A percentile compares a stretch with the other conserved stretches of the same genome.
Conservation (phyloP, 176 grass and related monocot genomes). For the Secale cereale region DNA sequence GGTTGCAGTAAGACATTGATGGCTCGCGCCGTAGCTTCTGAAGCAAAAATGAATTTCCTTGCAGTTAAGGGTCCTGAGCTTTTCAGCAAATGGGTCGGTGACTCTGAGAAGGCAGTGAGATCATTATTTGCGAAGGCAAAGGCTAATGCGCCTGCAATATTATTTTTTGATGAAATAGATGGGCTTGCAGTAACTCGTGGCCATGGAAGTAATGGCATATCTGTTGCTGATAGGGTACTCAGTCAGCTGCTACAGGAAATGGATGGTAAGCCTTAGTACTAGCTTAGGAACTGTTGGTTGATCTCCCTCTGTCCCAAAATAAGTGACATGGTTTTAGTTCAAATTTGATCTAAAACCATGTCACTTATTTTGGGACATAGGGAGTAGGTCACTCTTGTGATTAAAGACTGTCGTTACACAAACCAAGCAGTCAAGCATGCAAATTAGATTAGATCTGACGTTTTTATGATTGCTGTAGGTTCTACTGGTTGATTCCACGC, state of each 20-base stretch:
- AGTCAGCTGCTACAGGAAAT: slow-evolving; percentile 91
- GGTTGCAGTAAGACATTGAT: slow-evolving; percentile 97
- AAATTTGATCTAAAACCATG: no score
- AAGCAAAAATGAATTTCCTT: slow-evolving; percentile 92
- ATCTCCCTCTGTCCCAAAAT: no score
- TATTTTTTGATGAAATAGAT: slow-evolving; percentile 99
- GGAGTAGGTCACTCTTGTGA: not conserved
- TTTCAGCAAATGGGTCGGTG: slow-evolving; percentile 98
- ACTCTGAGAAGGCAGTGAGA: slow-evolving; percentile 93
- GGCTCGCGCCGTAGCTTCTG: slow-evolving; percentile 91
- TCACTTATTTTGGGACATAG: no score
- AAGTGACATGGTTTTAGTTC: no score
- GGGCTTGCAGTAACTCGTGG: slow-evolving; percentile 83
- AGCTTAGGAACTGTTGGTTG: not conserved
- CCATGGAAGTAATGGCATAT: slow-evolving; percentile 55
- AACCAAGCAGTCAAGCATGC: slow-evolving; percentile 7
- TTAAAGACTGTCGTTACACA: not conserved
- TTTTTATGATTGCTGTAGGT: not conserved
- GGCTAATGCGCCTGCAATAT: slow-evolving; percentile 84
- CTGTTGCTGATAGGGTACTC: slow-evolving; percentile 79
- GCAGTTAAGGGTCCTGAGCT: slow-evolving; percentile 96
- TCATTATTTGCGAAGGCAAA: slow-evolving; percentile 76
- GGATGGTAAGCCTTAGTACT: slow-evolving; percentile 65
- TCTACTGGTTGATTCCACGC: not conserved
- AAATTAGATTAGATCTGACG: slow-evolving; percentile 10